Percentiles rank a stretch among this genome's conserved stretches.
Conservation (phyloP, 2,329 filamentous ascomycete species). For the Lasiodiplodia citricola region DNA sequence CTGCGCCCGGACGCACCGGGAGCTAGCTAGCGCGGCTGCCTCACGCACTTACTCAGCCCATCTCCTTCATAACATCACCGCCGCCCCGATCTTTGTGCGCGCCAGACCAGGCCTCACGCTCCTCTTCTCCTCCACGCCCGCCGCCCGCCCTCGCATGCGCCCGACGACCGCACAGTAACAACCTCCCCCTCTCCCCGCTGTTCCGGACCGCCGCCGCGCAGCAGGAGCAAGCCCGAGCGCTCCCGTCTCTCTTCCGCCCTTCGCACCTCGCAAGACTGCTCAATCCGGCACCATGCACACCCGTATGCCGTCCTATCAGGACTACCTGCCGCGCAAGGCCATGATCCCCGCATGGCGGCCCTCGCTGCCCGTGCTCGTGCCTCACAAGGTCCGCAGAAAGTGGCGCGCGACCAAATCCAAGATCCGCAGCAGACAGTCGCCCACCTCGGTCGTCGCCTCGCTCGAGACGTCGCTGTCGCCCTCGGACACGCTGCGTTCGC, state of each 20-base stretch:
- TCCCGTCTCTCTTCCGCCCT: slow-evolving; percentile 19
- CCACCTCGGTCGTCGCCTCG: slow-evolving; percentile 73
- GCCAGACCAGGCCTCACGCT: slow-evolving; percentile 5
- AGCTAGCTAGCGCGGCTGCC: slow-evolving; percentile 22
- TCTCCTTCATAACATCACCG: slow-evolving; percentile 27
- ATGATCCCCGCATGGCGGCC: slow-evolving; percentile 26
- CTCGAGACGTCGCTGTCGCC: slow-evolving; percentile 85
- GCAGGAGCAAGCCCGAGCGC: slow-evolving; percentile 22
- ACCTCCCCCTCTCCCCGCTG: not conserved
- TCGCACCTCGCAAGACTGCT: not conserved
- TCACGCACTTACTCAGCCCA: slow-evolving; percentile 27
- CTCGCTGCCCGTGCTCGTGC: slow-evolving; percentile 50
- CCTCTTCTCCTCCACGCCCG: not conserved
- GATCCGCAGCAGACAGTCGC: slow-evolving; percentile 68
- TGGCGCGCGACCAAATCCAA: slow-evolving; percentile 66
- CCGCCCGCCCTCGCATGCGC: slow-evolving; percentile 23
- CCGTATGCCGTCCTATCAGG: slow-evolving; percentile 25
- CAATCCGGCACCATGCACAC: slow-evolving; percentile 22
- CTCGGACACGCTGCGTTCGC: slow-evolving; percentile 73
- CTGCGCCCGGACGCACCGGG: slow-evolving; percentile 19
- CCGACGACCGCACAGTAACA: slow-evolving; percentile 25
- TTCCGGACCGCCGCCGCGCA: slow-evolving; percentile 24
- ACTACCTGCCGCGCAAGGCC: slow-evolving; percentile 26
- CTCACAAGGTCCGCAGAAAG: slow-evolving; percentile 69
- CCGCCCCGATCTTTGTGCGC: slow-evolving; percentile 17